These are phyloP conservation scores for Syzygium aromaticum DNA, from an alignment of 345 rosid genomes.

Conservation along the genomic window DNA sequence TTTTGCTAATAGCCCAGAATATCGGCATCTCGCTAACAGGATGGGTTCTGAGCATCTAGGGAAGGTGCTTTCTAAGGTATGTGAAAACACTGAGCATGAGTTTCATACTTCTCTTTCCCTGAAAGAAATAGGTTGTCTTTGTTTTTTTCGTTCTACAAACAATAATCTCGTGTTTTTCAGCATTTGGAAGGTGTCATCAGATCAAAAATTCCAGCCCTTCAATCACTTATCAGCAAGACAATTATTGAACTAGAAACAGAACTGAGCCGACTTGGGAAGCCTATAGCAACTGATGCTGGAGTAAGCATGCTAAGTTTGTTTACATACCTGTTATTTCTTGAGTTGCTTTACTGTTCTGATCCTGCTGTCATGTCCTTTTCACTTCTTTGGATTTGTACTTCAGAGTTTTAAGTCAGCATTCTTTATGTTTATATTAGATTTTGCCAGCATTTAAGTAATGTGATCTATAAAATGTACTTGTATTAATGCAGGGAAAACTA, in stretches of 20 bases:
- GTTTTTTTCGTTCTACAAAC: not conserved
- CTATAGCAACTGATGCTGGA: slow-evolving; percentile 88
- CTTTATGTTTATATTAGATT: not conserved
- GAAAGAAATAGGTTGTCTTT: not conserved
- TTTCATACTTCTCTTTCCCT: not conserved
- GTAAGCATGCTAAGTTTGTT: slow-evolving; percentile 34
- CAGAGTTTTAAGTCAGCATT: not conserved
- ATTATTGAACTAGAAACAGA: slow-evolving; percentile 77
- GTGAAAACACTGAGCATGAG: not conserved
- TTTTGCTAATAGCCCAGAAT: slow-evolving; percentile 52
- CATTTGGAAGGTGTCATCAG: slow-evolving; percentile 96
- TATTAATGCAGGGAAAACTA: slow-evolving; percentile 58
- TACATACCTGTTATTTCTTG: not conserved
- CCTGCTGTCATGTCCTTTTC: not conserved
- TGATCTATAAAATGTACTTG: not conserved
- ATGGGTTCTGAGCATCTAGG: slow-evolving; percentile 96
- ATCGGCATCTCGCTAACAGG: slow-evolving; percentile 62
- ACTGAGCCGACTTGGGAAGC: slow-evolving; percentile 84
- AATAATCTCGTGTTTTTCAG: slow-evolving; percentile 38
- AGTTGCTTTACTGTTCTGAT: not conserved
- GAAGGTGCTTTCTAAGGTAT: slow-evolving; percentile 92
- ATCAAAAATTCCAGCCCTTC: slow-evolving; percentile 89
- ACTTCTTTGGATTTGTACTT: not conserved
- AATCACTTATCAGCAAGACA: slow-evolving; percentile 79
- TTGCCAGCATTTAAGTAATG: not conserved